Evolutionary conservation across 768 basidiomycete genomes (phyloP), one percentile per base, ranked within the genome.

Genomic region (Amanita exitialis): DNA sequence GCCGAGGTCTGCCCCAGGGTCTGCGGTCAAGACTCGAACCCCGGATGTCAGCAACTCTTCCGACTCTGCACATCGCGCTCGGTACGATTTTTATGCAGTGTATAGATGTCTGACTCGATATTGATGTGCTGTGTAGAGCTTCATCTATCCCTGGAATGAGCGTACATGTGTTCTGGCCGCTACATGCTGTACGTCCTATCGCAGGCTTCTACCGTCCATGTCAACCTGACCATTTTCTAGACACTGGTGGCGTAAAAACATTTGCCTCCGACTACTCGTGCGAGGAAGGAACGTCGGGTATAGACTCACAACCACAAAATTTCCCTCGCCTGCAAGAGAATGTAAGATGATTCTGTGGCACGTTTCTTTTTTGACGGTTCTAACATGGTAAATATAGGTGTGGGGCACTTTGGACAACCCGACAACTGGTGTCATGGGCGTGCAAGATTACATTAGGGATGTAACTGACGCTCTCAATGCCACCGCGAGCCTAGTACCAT

Each of bases 11-110:
- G 45, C n/a, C 23, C 20, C 42, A 10, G 4, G 20, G 35, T 44
- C 18, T 53, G 51, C 39, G 41, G 38, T 3, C 47, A 47, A 7
- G 52, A 56, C 12, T 23, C 47, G 8, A 53, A 56, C 49, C 38
- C 54, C n/a, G 51, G 54, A 8, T 56, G 54, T 34, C 34, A 49
- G 25, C 45, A 44, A 44, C 54, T 56, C 20, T 56, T 56, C 42
- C 18, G 52, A n/a, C 10, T 46, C 4, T 56, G 54, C 36, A 27
- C 44, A 27, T 6, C 27, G 3, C 10, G 46, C 9, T 37, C 51
- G 44, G 54, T 53, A 20, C 7, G 51, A 18, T n/a, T 27, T 42
- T 30, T 6, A 13, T 4, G 9, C 21, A 12, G 2, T 39, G 34
- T 12, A 12, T 10, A 32, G 8, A 27, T 39, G 47, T 8, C 16